Base-by-base conservation (phyloP, 164 flowering plant genomes). In the Nymphaea thermarum region DNA sequence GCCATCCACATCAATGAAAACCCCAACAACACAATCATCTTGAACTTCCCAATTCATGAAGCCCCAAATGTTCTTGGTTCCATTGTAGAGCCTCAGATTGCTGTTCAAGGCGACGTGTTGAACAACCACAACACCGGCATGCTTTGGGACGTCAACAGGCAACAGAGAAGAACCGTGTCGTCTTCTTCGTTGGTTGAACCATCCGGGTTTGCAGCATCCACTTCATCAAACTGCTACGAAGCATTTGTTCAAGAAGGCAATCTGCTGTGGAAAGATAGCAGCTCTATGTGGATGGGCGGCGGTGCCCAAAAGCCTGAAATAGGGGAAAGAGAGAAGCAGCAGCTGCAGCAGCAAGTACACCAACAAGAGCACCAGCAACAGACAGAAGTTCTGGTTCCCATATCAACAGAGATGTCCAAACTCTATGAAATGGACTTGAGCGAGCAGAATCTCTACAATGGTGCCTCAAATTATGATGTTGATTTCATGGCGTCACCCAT, bases 401-500 rank as follows among this genome's bases (percentile, higher is more conserved):
- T 47, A 6, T 47, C 55, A 12, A 6, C 55, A 3, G 11, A 47
- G 11, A 12, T 47, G 55, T 12, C 68, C 17, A 65, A 71, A 65
- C 42, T 68, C 45, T 25, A 47, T 41, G 65, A 44, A 43, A 41
- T 65, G 43, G 66, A 60, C 55, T 62, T 71, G 63, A 71, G 65
- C 43, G 71, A 68, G 11, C 25, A 63, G 62, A 75, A 74, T 67
- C 72, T 76, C 42, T 73, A 51, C 16, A 61, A 69, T 63, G 69
- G 67, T 45, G 66, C 42, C 66, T 68, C 73, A 25, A 71, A 67
- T 66, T 78, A 77, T 68, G 83, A 82, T 70, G 73, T 79, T 66
- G 81, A 77, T 10, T 77, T 82, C 63, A 63, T 79, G 71, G 83
- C 78, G 14, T 71, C 85, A 16, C 43, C 87, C 43, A 60, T 79